Evolutionary conservation across 768 basidiomycete genomes (phyloP), one percentile per base, ranked within the genome.

Genomic region (Dacryopinax spathularia): DNA sequence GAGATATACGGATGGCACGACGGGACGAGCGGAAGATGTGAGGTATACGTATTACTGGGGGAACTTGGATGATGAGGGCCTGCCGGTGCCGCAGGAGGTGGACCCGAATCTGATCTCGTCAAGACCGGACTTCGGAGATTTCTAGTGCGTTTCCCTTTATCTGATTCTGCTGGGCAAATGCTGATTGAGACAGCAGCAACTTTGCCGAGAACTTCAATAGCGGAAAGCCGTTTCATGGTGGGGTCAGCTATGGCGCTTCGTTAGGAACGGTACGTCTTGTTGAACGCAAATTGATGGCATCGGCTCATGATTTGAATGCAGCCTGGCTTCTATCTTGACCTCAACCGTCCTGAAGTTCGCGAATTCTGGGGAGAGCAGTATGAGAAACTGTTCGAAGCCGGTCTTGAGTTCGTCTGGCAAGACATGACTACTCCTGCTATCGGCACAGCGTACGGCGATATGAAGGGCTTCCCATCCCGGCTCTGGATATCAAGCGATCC

Each of bases 341-440:
- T 56, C 10, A 56, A 56, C 29, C 48, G 48, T 15, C 48, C 48
- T 9, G 48, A 56, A 7, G 48, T 56, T 2, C 48, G 48, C 13
- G 48, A 56, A 9, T 56, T 56, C 25, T 56, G 48, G 48, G 48
- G 48, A 25, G 25, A 56, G 48, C 48, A 56, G 20, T 56, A 56
- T 56, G 48, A 56, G 48, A 56, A 56, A 29, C 48, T 56, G 15
- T 56, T 56, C 29, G 48, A 56, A 20, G 48, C 48, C 20, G 48
- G 48, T 13, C 48, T 56, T 15, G 48, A 56, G 48, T 56, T 56
- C 48, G 48, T 56, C 22, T 56, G 48, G 48, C 48, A 56, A 29
- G 48, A 56, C 48, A 56, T 56, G 48, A 56, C 48, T 6, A 56
- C 48, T 22, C 48, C 48, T 29, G 48, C 48, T 9, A 56, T 56